These are phyloP conservation scores for Myxozyma sirexii DNA, from an alignment of 805 yeast species.

Conservation along the genomic window DNA sequence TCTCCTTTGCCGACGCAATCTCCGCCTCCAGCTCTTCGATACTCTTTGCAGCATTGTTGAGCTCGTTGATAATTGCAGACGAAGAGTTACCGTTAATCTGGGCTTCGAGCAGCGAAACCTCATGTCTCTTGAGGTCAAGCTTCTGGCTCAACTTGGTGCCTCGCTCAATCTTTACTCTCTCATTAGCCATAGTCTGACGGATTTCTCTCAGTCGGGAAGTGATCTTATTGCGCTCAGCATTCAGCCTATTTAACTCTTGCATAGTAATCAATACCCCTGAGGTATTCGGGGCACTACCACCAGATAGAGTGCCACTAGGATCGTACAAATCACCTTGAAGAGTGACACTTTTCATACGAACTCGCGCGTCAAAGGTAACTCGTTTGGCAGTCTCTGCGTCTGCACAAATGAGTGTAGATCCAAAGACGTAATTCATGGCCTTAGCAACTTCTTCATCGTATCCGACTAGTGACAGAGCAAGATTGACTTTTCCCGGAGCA, in stretches of 20 bases:
- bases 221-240: conserved; percentile 46
- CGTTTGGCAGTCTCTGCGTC: conserved; percentile 86
- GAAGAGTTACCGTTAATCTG: conserved; percentile 34
- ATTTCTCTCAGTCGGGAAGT: conserved; percentile 50
- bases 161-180: conserved; percentile 22
- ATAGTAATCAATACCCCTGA: conserved; percentile 62
- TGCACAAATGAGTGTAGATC: conserved; percentile 81
- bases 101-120: conserved; percentile 37
- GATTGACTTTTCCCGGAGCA: conserved; percentile 82
- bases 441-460: conserved; percentile 68
- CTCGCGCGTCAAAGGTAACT: conserved; percentile 83
- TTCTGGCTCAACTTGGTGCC: conserved; percentile 34
- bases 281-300: conserved; percentile 74
- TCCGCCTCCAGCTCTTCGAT: conserved; percentile 48
- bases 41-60: conserved; percentile 49
- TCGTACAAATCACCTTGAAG: conserved; percentile 92
- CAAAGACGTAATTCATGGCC: conserved; percentile 93
- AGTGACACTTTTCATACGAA: conserved; percentile 82
- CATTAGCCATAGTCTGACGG: conserved; percentile 31
- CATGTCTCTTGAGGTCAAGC: conserved; percentile 42
- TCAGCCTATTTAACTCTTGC: conserved; percentile 61
- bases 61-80: conserved; percentile 35
- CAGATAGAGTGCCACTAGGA: conserved; percentile 93
- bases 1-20: conserved; percentile 45
- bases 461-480: conserved; percentile 81